Evolutionary conservation across 495 filamentous ascomycete species (phyloP).

Genomic region (Xylona heveae): DNA sequence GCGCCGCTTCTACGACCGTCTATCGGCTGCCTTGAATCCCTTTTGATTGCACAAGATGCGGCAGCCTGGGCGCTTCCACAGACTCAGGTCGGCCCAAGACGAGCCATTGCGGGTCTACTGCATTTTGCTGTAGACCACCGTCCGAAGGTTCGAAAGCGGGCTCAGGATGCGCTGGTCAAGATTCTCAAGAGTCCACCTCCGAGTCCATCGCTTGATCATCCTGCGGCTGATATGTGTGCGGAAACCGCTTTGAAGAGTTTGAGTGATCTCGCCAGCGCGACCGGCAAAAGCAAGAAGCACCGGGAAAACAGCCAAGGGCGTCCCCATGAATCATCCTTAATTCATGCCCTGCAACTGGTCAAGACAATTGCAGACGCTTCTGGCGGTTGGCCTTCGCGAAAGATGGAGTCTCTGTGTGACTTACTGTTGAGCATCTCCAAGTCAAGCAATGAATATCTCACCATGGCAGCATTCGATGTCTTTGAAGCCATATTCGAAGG

Average conservation of each 20-base stretch:
- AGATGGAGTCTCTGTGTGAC: conserved; percentile 81
- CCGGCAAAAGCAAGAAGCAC: conserved; percentile 47
- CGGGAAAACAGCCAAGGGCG: conserved; percentile 24
- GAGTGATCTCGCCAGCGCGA: conserved; percentile 40
- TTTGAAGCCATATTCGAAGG: conserved; percentile 90
- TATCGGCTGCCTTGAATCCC: conserved; percentile 79
- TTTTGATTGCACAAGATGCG: conserved; percentile 73
- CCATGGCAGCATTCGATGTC: conserved; percentile 85
- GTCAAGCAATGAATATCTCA: conserved; percentile 82
- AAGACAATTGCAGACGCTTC: conserved; percentile 71
- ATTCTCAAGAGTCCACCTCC: conserved; percentile 68
- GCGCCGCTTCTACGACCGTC: conserved; percentile 69
- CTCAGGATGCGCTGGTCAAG: conserved; percentile 70
- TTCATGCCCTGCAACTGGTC: conserved; percentile 77
- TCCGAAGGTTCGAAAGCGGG: conserved; percentile 87
- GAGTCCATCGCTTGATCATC: conserved; percentile 79
- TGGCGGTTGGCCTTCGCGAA: conserved; percentile 91
- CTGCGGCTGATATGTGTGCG: conserved; percentile 87
- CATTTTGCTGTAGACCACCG: conserved; percentile 66
- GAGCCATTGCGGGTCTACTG: conserved; percentile 72
- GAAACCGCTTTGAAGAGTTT: conserved; percentile 65
- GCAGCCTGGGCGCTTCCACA: conserved; percentile 70
- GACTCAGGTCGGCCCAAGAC: conserved; percentile 65
- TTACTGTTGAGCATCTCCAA: conserved; percentile 68
- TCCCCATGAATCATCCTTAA: conserved; percentile 58